These are phyloP conservation scores for Nicotiana paniculata DNA, from an alignment of 257 asterid genomes.

Conservation along the genomic window DNA sequence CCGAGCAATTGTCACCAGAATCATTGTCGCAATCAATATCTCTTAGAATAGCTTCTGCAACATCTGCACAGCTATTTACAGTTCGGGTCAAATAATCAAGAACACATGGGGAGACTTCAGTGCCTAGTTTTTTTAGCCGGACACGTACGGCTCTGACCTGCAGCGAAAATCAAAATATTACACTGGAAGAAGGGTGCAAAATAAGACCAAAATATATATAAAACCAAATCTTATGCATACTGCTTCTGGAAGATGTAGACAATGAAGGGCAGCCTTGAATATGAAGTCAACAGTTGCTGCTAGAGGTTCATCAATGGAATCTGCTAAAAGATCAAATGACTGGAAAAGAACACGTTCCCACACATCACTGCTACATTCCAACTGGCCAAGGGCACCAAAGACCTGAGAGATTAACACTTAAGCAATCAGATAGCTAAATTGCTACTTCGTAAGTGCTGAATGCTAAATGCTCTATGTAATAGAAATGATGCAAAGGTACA, in stretches of 20 bases:
- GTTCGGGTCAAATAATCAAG: constrained; percentile 77
- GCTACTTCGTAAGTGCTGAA: background rate
- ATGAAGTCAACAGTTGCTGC: constrained; percentile 81
- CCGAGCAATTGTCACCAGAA: constrained; percentile 34
- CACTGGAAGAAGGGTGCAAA: background rate
- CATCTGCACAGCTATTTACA: constrained; percentile 75
- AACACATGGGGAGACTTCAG: constrained; percentile 68
- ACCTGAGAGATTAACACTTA: background rate
- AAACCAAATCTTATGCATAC: constrained; percentile 37
- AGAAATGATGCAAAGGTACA: background rate
- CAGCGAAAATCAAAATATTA: constrained; percentile 14
- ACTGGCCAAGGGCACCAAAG: constrained; percentile 56
- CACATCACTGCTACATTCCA: constrained; percentile 87
- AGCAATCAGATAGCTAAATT: background rate
- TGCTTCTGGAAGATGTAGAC: constrained; percentile 92
- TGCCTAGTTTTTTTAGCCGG: constrained; percentile 63
- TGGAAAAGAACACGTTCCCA: constrained; percentile 86
- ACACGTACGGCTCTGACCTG: constrained; percentile 80
- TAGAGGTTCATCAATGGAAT: constrained; percentile 80
- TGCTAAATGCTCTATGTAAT: background rate
- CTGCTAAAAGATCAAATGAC: constrained; percentile 69
- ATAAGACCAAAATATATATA: background rate
- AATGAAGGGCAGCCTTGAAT: constrained; percentile 84
- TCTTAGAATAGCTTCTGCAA: constrained; percentile 69
- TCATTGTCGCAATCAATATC: constrained; percentile 74